Percentiles rank a stretch among this genome's conserved stretches.
Conservation (phyloP, 352 stramenopile species). For the Globisporangium irregulare region DNA sequence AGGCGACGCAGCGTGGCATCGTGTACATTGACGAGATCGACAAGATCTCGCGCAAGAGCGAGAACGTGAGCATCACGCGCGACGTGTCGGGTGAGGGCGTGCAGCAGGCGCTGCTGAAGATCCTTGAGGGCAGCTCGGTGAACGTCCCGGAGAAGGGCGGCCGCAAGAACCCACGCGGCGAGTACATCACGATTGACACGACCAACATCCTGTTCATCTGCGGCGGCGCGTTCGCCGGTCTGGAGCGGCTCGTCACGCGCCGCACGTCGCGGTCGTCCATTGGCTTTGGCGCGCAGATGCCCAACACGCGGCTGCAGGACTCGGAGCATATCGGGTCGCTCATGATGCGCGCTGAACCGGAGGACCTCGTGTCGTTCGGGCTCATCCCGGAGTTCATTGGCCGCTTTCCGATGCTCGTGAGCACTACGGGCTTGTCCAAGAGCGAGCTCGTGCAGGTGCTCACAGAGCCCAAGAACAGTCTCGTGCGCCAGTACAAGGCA, state of each 20-base stretch:
- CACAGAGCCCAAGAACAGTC: conserved; percentile 96
- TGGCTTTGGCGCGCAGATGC: conserved; percentile 96
- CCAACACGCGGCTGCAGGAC: conserved; percentile 62
- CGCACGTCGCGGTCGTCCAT: conserved; percentile 94
- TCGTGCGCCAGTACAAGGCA: conserved; percentile 97
- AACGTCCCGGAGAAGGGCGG: conserved; percentile 97
- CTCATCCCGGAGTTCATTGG: conserved; percentile 99
- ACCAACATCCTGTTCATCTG: conserved; percentile 99
- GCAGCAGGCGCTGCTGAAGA: conserved; percentile 98
- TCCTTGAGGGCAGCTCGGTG: conserved; percentile 96
- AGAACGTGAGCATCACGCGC: conserved; percentile 93
- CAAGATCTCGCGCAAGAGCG: conserved; percentile 93
- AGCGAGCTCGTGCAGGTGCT: conserved; percentile 94
- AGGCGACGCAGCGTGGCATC: conserved; percentile 95
- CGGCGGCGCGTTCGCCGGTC: conserved; percentile 94
- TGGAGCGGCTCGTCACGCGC: conserved; percentile 94
- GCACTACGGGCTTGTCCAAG: conserved; percentile 90
- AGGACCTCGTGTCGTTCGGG: conserved; percentile 96
- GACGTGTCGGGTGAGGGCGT: conserved; percentile 98
- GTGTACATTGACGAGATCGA: conserved; percentile 99
- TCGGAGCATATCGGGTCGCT: conserved; percentile 88
- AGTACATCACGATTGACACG: conserved; percentile 98
- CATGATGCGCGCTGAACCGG: conserved; percentile 92
- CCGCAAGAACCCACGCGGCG: conserved; percentile 94
- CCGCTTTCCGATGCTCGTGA: conserved; percentile 96